Conservation (phyloP, 2,329 filamentous ascomycete genomes). For the Aspergillus phoenicis region DNA sequence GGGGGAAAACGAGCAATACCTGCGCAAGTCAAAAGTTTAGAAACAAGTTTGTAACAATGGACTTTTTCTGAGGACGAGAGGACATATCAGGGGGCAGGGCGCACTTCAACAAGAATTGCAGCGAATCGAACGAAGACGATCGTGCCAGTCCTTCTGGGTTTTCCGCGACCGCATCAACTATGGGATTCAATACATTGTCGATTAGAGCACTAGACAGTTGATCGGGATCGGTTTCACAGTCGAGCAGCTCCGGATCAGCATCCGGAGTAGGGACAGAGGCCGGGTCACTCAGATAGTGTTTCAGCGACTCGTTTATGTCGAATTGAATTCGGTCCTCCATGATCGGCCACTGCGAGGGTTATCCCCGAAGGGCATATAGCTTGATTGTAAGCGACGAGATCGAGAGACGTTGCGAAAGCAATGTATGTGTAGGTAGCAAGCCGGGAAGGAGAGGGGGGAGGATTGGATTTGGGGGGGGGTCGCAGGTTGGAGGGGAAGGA, state of each 20-base stretch:
- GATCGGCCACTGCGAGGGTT: constrained; percentile 46
- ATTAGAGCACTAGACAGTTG: constrained; percentile 75
- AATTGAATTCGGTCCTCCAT: constrained; percentile 73
- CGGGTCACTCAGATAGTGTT: constrained; percentile 94
- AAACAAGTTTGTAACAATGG: constrained; percentile 52
- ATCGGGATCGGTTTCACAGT: constrained; percentile 92
- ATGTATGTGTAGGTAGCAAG: not conserved
- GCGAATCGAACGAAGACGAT: constrained; percentile 79
- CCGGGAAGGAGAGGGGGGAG: too few relatives aligned
- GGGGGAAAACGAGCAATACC: constrained; percentile 78
- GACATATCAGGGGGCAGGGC: constrained; percentile 58
- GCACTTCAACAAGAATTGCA: constrained; percentile 97
- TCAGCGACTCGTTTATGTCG: constrained; percentile 94
- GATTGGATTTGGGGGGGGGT: not conserved
- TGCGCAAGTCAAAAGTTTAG: constrained; percentile 69
- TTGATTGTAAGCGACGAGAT: not conserved
- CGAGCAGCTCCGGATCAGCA: constrained; percentile 77
- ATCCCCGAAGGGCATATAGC: constrained; percentile 19
- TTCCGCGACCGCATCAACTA: constrained; percentile 88
- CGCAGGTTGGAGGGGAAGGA: constrained; percentile 20
- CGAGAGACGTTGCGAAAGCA: not conserved
- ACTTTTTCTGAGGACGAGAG: constrained; percentile 29
- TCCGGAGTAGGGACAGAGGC: constrained; percentile 80
- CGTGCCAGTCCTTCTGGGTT: constrained; percentile 85
- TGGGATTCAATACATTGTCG: constrained; percentile 84